A percentile compares a stretch with the other conserved stretches of the same genome.
phyloP scores from a whole-genome alignment of 768 basidiomycete genomes.

The Lyophyllum shimeji region DNA sequence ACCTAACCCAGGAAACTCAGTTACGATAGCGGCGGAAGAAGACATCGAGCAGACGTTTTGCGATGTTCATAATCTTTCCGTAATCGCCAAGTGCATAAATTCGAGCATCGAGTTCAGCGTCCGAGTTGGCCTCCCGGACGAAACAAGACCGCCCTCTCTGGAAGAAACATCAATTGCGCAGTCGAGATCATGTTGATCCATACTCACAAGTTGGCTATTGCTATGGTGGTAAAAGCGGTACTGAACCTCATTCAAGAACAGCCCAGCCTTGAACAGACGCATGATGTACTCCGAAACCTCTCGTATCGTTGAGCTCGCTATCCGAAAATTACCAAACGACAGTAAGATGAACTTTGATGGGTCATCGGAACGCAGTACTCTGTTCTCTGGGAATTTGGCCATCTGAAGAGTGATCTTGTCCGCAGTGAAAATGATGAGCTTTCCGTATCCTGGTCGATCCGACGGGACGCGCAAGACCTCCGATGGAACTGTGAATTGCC shows the following conservation, averaged over 20 bases:
- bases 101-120: conserved; percentile 55
- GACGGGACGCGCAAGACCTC: conserved; percentile 25
- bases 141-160: conserved; percentile 67
- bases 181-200: background rate
- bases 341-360: conserved; percentile 53
- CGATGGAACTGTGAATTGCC: conserved; percentile 45
- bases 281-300: conserved; percentile 55
- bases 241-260: conserved; percentile 57
- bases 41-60: conserved; percentile 48
- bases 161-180: conserved; percentile 16
- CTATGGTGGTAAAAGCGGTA: conserved; percentile 74
- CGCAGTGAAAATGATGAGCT: conserved; percentile 49
- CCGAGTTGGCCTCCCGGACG: conserved; percentile 50
- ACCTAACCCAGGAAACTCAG: conserved; percentile 33
- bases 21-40: background rate
- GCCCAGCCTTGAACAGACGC: conserved; percentile 51
- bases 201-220: conserved; percentile 62
- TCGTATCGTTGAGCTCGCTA: conserved; percentile 49
- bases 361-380: conserved; percentile 59
- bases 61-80: conserved; percentile 57
- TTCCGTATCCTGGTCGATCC: conserved; percentile 37
- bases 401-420: conserved; percentile 52
- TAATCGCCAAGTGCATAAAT: conserved; percentile 63
- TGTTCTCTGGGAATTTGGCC: conserved; percentile 52
- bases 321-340: conserved; percentile 54